Percentiles rank a stretch among this genome's conserved stretches.
Conservation (phyloP, 208 protist species). For the Trichomonas tenax region DNA sequence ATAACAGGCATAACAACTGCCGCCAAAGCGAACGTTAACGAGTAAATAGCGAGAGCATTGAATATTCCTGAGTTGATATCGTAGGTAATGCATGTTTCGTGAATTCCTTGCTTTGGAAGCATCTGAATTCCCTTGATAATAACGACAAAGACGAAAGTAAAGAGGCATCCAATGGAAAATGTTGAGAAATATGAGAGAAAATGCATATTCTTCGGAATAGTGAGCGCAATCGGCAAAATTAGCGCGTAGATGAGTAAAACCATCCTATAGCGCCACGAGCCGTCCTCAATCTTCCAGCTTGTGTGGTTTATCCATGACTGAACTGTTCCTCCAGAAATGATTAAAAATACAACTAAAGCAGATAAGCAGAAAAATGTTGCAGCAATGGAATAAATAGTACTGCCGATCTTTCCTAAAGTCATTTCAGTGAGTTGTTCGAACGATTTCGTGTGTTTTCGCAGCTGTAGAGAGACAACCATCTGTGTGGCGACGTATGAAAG, state of each 20-base stretch:
- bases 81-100: neutral
- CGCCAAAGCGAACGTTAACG: neutral
- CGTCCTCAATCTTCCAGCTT: neutral
- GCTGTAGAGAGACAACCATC: neutral
- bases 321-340: neutral
- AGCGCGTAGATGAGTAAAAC: neutral
- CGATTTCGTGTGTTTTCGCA: neutral
- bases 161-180: neutral
- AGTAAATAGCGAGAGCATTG: conserved; percentile 6
- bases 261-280: neutral
- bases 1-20: neutral
- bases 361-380: neutral
- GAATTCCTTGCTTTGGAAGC: neutral
- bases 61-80: neutral
- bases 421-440: neutral
- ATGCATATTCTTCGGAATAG: neutral
- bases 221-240: neutral
- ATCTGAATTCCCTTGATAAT: neutral
- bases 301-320: neutral
- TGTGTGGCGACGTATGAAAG: neutral
- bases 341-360: neutral
- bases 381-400: neutral
- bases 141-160: neutral
- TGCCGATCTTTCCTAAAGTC: neutral
- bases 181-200: neutral